These are phyloP conservation scores for Lagenidium giganteum DNA, from an alignment of 352 stramenopile species.

Conservation along the genomic window DNA sequence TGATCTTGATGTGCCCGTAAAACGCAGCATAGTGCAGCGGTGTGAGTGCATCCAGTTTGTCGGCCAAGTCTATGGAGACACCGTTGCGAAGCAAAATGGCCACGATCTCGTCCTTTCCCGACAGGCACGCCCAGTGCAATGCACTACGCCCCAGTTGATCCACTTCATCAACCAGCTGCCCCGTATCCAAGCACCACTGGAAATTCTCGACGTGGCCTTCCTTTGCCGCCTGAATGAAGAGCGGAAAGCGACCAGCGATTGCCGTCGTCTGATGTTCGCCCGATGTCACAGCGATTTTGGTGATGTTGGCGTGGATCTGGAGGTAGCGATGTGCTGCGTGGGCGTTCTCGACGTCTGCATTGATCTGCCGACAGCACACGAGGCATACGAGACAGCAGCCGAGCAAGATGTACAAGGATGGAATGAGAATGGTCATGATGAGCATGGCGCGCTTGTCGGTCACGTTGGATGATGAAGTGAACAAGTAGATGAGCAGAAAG, in stretches of 20 bases:
- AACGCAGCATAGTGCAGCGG: conserved; percentile 70
- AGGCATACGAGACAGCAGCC: conserved; percentile 31
- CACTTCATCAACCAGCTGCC: conserved; percentile 54
- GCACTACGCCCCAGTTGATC: conserved; percentile 59
- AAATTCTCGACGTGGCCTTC: conserved; percentile 37
- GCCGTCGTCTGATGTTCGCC: conserved; percentile 11
- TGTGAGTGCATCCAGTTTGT: conserved; percentile 48
- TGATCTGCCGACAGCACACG: conserved; percentile 48
- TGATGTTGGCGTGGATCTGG: conserved; percentile 23
- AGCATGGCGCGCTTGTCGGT: conserved; percentile 30
- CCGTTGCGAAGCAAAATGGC: conserved; percentile 58
- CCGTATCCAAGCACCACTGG: conserved; percentile 51
- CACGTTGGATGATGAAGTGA: conserved; percentile 20
- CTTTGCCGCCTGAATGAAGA: conserved; percentile 57
- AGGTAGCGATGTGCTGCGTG: conserved; percentile 55
- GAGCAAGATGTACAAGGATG: conserved; percentile 27
- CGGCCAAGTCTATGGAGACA: conserved; percentile 52
- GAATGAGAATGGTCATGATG: conserved; percentile 36
- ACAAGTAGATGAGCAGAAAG: conserved; percentile 48
- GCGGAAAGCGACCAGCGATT: conserved; percentile 49
- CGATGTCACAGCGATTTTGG: conserved; percentile 53
- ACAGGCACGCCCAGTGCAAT: conserved; percentile 61
- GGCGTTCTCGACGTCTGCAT: conserved; percentile 47
- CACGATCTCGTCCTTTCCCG: conserved; percentile 52
- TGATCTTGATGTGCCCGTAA: conserved; percentile 74